These are phyloP conservation scores for Coniosporium apollinis DNA, from an alignment of 495 filamentous ascomycete genomes.

Conservation along the genomic window DNA sequence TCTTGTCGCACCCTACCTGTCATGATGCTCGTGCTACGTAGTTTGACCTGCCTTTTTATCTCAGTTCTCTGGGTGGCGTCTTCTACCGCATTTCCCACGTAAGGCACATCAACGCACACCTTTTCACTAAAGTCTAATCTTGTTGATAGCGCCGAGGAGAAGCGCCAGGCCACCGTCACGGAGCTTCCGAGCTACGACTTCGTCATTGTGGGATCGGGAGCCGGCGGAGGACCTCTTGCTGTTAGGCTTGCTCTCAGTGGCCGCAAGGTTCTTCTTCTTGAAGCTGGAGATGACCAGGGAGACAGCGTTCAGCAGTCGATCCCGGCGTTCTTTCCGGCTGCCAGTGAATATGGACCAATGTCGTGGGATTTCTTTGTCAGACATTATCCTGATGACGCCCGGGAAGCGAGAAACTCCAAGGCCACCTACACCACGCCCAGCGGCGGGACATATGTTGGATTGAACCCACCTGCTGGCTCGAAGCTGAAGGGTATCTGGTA, in stretches of 20 bases:
- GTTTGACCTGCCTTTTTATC: background rate
- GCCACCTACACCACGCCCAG: conserved; percentile 13
- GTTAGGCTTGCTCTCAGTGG: conserved; percentile 13
- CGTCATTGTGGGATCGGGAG: conserved; percentile 15
- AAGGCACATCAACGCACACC: background rate
- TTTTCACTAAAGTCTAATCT: background rate
- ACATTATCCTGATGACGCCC: conserved; percentile 10
- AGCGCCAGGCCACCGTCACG: background rate
- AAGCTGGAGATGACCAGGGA: conserved; percentile 14
- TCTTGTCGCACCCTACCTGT: background rate
- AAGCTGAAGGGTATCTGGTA: conserved; percentile 30
- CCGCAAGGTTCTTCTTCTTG: conserved; percentile 13
- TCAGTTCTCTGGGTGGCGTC: background rate
- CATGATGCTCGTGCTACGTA: background rate
- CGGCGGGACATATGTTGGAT: conserved; percentile 13
- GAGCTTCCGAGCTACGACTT: conserved; percentile 14
- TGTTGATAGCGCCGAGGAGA: background rate
- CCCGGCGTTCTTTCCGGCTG: conserved; percentile 3
- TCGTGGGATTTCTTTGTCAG: conserved; percentile 17
- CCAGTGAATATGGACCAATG: conserved; percentile 9
- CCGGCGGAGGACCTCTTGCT: conserved; percentile 14
- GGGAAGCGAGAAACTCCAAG: conserved; percentile 5
- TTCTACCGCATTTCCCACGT: background rate
- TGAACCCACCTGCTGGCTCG: conserved; percentile 28
- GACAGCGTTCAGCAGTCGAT: conserved; percentile 7